Base-by-base conservation (phyloP, 2,329 filamentous ascomycete species). In the Alternaria sp. region DNA sequence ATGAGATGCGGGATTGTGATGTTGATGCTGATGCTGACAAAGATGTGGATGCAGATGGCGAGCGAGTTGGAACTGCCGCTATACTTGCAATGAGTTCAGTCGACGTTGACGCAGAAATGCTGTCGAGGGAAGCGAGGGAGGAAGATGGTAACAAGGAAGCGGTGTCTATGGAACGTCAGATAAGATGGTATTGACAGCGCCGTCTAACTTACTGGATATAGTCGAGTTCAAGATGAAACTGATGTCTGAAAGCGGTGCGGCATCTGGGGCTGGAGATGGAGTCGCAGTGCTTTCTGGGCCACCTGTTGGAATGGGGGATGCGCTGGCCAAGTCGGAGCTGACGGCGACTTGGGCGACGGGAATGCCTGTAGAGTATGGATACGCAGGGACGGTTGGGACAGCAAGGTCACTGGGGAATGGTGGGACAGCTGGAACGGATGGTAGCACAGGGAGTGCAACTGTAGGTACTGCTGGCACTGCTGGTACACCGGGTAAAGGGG, bases 401-500 rank as follows among this genome's bases (percentile, higher is more conserved):
- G 47, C 64, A 34, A 78, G 62, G 34, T 76, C 67, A 59, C 64
- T 75, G 2, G 78, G 77, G 53, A 78, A 79, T 12, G 73, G 61
- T 34, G 75, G 75, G 8, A 78, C 76, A 2, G 75, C 56, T 7
- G 76, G 76, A 8, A 76, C 75, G 12, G 60, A 49, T 9, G 70
- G 53, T 24, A 70, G 62, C 6, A 34, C 59, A 41, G 47, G 43
- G 24, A 26, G 30, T 9, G 54, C 42, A 22, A 72, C 63, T 20
- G 68, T 30, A 8, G 66, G 67, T 38, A 64, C 51, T 24, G 63
- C 20, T 18, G 54, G 54, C 22, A 44, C 36, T 32, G 54, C 34
- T 30, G 59, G 41, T 12, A 57, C 58, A 20, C 28, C 36, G 11
- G 65, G 58, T 51, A 59, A 32, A 9, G 22, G 20, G 41, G 46